A percentile compares a stretch with the other conserved stretches of the same genome.
These are phyloP conservation scores for Oryza officinalis DNA, from an alignment of 176 grass and related monocot species.

Conservation along the genomic window DNA sequence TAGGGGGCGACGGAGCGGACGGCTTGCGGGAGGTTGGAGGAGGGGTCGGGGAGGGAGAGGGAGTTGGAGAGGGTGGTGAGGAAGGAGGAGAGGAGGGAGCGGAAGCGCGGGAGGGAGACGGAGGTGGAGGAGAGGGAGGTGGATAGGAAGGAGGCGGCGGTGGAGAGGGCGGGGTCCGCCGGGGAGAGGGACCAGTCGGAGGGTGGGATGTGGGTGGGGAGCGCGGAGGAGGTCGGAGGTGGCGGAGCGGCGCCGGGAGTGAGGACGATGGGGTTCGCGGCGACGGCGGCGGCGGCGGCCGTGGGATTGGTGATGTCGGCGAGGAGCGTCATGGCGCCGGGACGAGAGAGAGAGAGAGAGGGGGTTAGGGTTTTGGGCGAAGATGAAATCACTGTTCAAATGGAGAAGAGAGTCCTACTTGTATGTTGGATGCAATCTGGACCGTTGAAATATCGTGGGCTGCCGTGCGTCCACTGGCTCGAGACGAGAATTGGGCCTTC, in stretches of 20 bases:
- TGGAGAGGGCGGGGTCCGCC: slow-evolving; percentile 40
- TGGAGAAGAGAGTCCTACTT: too few relatives aligned
- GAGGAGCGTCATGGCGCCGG: slow-evolving; percentile 68
- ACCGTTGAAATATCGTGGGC: not conserved
- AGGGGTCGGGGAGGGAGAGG: slow-evolving; percentile 36
- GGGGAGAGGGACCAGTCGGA: slow-evolving; percentile 62
- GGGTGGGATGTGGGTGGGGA: slow-evolving; percentile 44
- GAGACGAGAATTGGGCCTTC: too few relatives aligned
- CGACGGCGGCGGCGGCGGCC: not conserved
- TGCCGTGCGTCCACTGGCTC: too few relatives aligned
- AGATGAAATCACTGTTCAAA: too few relatives aligned
- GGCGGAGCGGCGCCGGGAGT: slow-evolving; percentile 48
- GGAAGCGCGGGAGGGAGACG: slow-evolving; percentile 34
- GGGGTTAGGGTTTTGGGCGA: slow-evolving; percentile 58
- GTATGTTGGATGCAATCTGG: not conserved
- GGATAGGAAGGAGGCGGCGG: slow-evolving; percentile 39
- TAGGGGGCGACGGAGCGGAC: slow-evolving; percentile 37
- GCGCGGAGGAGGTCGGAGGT: slow-evolving; percentile 9
- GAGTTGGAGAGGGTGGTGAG: slow-evolving; percentile 29
- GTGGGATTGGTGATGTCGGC: slow-evolving; percentile 43
- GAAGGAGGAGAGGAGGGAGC: slow-evolving; percentile 48
- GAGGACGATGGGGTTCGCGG: slow-evolving; percentile 44
- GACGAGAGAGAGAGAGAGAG: not conserved
- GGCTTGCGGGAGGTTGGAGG: not conserved
- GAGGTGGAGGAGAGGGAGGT: slow-evolving; percentile 31